Percentiles rank a stretch among this genome's conserved stretches.
Conservation (phyloP, 176 grass and related monocot genomes). For the Phragmites australis region DNA sequence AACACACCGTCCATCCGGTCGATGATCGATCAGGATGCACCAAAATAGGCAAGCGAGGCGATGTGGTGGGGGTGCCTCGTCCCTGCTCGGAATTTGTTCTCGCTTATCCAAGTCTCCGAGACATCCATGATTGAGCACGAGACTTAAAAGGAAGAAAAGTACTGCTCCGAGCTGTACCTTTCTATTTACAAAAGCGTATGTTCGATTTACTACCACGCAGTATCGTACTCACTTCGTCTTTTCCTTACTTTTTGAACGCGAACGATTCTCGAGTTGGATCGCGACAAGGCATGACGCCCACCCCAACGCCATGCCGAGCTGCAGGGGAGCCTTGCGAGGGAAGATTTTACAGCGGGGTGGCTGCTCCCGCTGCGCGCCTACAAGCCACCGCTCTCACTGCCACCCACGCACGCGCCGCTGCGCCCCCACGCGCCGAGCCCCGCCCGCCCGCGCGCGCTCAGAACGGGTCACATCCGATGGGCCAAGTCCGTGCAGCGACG, state of each 20-base stretch:
- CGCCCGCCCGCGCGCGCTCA: not conserved
- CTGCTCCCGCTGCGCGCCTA: not conserved
- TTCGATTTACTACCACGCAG: not conserved
- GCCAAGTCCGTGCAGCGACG: constrained; percentile 40
- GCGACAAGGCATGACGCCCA: not conserved
- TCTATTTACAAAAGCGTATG: not conserved
- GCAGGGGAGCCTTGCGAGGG: not conserved
- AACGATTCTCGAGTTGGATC: not conserved
- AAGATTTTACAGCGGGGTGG: constrained; percentile 24
- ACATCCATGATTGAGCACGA: constrained; percentile 7
- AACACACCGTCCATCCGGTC: not conserved
- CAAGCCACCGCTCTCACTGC: no score
- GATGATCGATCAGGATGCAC: not conserved
- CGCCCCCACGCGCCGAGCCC: not conserved
- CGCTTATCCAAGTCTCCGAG: not conserved
- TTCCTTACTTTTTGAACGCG: not conserved
- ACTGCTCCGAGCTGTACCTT: not conserved
- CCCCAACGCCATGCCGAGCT: not conserved
- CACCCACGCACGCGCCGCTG: not conserved
- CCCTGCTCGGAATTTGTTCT: not conserved
- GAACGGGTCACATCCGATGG: constrained; percentile 5
- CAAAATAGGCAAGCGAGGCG: not conserved
- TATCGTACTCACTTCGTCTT: not conserved
- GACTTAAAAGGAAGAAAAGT: not conserved
- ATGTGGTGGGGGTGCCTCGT: not conserved